Evolutionary conservation across 2,329 filamentous ascomycete species (phyloP).

Genomic region (Alternaria rosae): DNA sequence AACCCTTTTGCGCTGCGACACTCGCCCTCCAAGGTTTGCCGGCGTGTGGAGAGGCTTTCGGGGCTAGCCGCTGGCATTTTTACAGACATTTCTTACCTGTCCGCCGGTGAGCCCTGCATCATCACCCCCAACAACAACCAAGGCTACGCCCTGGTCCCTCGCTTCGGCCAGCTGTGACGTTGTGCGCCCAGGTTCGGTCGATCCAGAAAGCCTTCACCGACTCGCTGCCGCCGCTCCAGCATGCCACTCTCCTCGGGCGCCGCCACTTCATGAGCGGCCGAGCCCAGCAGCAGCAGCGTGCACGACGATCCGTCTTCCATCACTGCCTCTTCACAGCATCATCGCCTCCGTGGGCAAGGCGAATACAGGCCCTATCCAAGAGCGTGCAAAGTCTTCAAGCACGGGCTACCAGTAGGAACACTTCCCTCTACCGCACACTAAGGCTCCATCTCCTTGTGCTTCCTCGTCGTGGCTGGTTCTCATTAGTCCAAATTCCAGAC

Average conservation of each 20-base stretch:
- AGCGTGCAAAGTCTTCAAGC: slow-evolving; percentile 20
- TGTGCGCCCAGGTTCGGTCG: background rate
- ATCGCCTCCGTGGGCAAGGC: slow-evolving; percentile 24
- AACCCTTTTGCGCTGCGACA: background rate
- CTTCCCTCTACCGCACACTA: slow-evolving; percentile 25
- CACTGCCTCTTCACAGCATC: background rate
- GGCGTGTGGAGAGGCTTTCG: slow-evolving; percentile 5
- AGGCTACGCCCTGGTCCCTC: slow-evolving; percentile 2
- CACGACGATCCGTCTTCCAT: background rate
- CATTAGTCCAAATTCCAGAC: slow-evolving; percentile 32
- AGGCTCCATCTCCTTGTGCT: slow-evolving; percentile 21
- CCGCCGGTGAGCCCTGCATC: slow-evolving; percentile 10
- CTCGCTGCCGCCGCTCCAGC: slow-evolving; percentile 8
- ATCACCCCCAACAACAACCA: slow-evolving; percentile 12
- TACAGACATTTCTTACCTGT: slow-evolving; percentile 5
- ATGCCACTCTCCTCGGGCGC: background rate
- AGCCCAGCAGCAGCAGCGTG: background rate
- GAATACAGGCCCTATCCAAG: slow-evolving; percentile 31
- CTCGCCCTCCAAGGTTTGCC: background rate
- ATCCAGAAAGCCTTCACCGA: slow-evolving; percentile 30
- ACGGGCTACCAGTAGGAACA: slow-evolving; percentile 32
- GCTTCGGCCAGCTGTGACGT: slow-evolving; percentile 4
- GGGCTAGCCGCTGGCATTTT: slow-evolving; percentile 9
- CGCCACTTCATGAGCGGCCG: background rate
- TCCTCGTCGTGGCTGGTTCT: slow-evolving; percentile 39